Evolutionary conservation across 2,329 filamentous ascomycete species (phyloP).

Genomic region (Cladophialophora carrionii): DNA sequence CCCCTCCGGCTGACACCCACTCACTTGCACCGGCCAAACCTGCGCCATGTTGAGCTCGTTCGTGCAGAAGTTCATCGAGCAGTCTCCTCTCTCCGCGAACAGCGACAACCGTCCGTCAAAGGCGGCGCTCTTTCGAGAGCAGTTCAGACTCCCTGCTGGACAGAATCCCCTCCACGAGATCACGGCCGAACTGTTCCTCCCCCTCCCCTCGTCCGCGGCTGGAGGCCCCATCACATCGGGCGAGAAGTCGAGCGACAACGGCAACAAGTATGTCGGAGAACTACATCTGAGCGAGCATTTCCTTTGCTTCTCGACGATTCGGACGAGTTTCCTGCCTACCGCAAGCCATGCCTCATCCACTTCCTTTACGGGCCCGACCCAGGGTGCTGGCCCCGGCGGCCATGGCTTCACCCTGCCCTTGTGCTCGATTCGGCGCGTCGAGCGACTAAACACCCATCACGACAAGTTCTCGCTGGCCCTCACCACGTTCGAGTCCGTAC

Average conservation of each 20-base stretch:
- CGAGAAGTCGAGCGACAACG: slow-evolving; percentile 61
- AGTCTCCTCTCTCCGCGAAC: slow-evolving; percentile 73
- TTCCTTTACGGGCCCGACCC: slow-evolving; percentile 87
- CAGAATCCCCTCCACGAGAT: slow-evolving; percentile 96
- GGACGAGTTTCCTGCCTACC: slow-evolving; percentile 80
- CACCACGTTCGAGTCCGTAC: slow-evolving; percentile 82
- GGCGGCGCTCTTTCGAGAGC: slow-evolving; percentile 87
- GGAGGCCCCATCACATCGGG: slow-evolving; percentile 58
- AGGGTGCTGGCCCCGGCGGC: slow-evolving; percentile 87
- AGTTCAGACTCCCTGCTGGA: slow-evolving; percentile 90
- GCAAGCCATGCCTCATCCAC: slow-evolving; percentile 79
- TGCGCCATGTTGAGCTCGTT: slow-evolving; percentile 66
- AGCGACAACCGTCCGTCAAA: slow-evolving; percentile 83
- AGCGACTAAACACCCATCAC: slow-evolving; percentile 88
- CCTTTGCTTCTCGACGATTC: slow-evolving; percentile 94
- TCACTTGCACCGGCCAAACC: slow-evolving; percentile 15
- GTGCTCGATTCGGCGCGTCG: slow-evolving; percentile 86
- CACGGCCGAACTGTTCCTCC: slow-evolving; percentile 89
- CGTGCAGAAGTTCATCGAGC: slow-evolving; percentile 94
- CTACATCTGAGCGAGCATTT: slow-evolving; percentile 92
- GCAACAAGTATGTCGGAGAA: slow-evolving; percentile 88
- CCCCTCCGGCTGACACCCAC: slow-evolving; percentile 9
- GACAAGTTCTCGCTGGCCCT: slow-evolving; percentile 91
- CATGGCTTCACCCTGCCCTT: slow-evolving; percentile 96
- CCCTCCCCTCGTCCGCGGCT: slow-evolving; percentile 64